Evolutionary conservation across 805 yeast species (phyloP).

Genomic region (Wickerhamiella allomyrinae): DNA sequence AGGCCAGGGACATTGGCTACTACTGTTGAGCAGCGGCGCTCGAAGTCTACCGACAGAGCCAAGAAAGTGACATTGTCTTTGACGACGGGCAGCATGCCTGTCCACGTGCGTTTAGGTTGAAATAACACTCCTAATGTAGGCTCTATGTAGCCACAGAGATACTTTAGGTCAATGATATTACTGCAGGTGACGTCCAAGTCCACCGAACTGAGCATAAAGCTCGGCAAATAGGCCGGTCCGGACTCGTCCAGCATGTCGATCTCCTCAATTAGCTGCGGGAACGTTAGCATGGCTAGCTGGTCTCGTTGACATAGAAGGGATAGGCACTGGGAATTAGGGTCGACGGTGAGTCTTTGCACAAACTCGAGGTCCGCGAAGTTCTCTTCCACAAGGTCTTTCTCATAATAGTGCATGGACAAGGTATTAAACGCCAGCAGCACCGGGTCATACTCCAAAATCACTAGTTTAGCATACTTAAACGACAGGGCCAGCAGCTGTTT

Average conservation of each 20-base stretch:
- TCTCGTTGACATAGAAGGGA: slow-evolving; percentile 43
- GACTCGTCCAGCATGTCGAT: slow-evolving; percentile 11
- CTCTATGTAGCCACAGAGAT: slow-evolving; percentile 58
- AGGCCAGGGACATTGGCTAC: slow-evolving; percentile 50
- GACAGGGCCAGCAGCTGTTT: slow-evolving; percentile 31
- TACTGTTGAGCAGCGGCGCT: slow-evolving; percentile 43
- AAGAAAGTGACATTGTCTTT: slow-evolving; percentile 50
- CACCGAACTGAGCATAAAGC: slow-evolving; percentile 45
- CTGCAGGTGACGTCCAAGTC: slow-evolving; percentile 42
- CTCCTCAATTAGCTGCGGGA: slow-evolving; percentile 11
- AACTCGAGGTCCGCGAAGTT: slow-evolving; percentile 21
- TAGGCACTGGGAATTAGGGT: slow-evolving; percentile 42
- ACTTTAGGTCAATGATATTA: slow-evolving; percentile 57
- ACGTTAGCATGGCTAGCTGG: slow-evolving; percentile 42
- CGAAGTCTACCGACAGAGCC: slow-evolving; percentile 55
- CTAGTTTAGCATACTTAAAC: slow-evolving; percentile 63
- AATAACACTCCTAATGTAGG: slow-evolving; percentile 66
- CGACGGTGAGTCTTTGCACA: slow-evolving; percentile 38
- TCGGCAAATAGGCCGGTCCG: slow-evolving; percentile 31
- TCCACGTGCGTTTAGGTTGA: slow-evolving; percentile 55
- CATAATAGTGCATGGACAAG: slow-evolving; percentile 75
- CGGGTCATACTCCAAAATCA: slow-evolving; percentile 59
- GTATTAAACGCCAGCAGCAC: slow-evolving; percentile 44
- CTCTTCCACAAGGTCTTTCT: slow-evolving; percentile 37
- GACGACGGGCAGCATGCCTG: slow-evolving; percentile 48